These are phyloP conservation scores for Phaeosphaeriaceae sp. DNA, from an alignment of 2,329 filamentous ascomycete species.

Conservation along the genomic window DNA sequence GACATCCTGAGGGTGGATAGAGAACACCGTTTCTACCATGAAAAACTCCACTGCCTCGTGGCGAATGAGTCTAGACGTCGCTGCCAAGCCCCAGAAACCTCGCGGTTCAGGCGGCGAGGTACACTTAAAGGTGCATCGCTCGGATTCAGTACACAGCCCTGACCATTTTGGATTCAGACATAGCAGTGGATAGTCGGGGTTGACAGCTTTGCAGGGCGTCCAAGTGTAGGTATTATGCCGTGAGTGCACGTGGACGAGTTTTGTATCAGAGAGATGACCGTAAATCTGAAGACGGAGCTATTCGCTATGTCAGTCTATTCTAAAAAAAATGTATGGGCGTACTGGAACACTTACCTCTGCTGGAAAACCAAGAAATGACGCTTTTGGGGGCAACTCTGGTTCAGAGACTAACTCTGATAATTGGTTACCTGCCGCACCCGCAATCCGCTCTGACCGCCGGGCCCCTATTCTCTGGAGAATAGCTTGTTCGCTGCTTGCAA, in stretches of 20 bases:
- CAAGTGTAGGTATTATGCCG: conserved; percentile 15
- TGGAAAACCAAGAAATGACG: too few relatives aligned
- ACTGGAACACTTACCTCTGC: too few relatives aligned
- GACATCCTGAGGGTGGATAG: conserved; percentile 7
- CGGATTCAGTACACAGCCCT: conserved; percentile 18
- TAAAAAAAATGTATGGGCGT: too few relatives aligned
- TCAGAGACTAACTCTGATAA: too few relatives aligned
- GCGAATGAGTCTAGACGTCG: conserved; percentile 16
- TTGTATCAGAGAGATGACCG: conserved; percentile 10
- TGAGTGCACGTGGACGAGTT: conserved; percentile 18
- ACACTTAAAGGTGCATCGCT: conserved; percentile 20
- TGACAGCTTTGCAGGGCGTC: conserved; percentile 18
- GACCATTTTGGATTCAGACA: conserved; percentile 35
- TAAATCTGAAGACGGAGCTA: conserved; percentile 19
- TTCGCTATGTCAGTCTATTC: too few relatives aligned
- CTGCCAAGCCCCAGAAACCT: conserved; percentile 15
- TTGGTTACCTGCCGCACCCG: too few relatives aligned
- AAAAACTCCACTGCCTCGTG: conserved; percentile 17
- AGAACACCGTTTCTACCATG: conserved; percentile 6
- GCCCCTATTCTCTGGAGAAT: too few relatives aligned
- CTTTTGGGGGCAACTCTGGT: too few relatives aligned
- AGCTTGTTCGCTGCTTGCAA: too few relatives aligned
- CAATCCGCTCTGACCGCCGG: too few relatives aligned
- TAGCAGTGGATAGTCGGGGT: conserved; percentile 14
- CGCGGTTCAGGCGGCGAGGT: conserved; percentile 2